phyloP scores from a whole-genome alignment of 2,329 filamentous ascomycete species.

The Epicoccum nigrum region DNA sequence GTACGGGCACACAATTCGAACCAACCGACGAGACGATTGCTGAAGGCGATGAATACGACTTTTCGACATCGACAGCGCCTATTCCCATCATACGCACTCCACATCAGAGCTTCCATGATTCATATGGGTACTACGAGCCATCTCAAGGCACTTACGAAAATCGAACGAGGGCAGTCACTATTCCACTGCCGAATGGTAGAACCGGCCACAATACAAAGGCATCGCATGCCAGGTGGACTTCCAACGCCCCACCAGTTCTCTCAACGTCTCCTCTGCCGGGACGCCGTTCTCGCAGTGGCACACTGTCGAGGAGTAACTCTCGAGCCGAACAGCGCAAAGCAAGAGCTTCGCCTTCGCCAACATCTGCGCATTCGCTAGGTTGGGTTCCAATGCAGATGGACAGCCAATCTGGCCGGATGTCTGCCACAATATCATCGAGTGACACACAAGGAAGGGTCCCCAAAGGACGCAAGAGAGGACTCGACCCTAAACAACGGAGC shows the following conservation, averaged over 20 bases:
- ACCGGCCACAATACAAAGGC: constrained; percentile 19
- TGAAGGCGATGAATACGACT: constrained; percentile 29
- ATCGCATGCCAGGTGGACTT: constrained; percentile 18
- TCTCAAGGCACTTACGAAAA: constrained; percentile 10
- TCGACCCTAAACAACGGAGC: constrained; percentile 42
- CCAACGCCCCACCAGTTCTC: constrained; percentile 29
- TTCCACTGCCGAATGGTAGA: constrained; percentile 32
- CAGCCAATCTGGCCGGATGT: constrained; percentile 37
- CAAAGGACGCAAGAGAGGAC: constrained; percentile 41
- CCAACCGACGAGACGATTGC: constrained; percentile 38
- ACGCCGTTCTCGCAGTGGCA: constrained; percentile 27
- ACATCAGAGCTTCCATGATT: constrained; percentile 24
- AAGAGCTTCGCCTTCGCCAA: constrained; percentile 33
- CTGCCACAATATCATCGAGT: constrained; percentile 38
- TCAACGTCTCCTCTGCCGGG: constrained; percentile 35
- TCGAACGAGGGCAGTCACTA: constrained; percentile 36
- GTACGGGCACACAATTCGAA: constrained; percentile 38
- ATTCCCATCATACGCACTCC: constrained; percentile 40
- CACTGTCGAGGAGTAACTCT: constrained; percentile 37
- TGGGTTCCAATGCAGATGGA: constrained; percentile 47
- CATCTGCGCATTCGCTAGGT: constrained; percentile 35
- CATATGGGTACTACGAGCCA: constrained; percentile 20
- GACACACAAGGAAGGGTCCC: constrained; percentile 33
- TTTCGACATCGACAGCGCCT: constrained; percentile 27
- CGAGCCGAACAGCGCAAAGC: constrained; percentile 28